Conservation (phyloP, 257 asterid species). For the Paraleonurus japonicus region DNA sequence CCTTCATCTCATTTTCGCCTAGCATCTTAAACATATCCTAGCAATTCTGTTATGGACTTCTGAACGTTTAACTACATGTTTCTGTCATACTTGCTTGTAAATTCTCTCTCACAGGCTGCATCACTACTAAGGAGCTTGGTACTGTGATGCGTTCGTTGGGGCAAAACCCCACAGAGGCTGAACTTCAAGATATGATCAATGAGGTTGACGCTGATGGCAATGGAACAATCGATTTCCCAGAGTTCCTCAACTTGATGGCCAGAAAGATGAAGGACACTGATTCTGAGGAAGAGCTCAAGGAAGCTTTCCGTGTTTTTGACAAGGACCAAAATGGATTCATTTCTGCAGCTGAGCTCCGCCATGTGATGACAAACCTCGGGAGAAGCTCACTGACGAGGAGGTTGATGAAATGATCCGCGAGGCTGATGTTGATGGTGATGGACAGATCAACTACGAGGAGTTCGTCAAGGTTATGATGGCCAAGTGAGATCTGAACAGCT, state of each 20-base stretch:
- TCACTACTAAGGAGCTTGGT: conserved; percentile 91
- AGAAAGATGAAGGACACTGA: conserved; percentile 89
- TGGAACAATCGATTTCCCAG: conserved; percentile 86
- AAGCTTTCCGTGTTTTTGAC: conserved; percentile 87
- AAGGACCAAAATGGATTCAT: conserved; percentile 88
- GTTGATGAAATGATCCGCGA: conserved; percentile 93
- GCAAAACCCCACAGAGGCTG: conserved; percentile 90
- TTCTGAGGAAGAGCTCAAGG: conserved; percentile 89
- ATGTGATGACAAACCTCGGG: conserved; percentile 90
- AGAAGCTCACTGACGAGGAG: conserved; percentile 88
- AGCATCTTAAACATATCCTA: neutral
- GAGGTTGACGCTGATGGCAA: conserved; percentile 91
- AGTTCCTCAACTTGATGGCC: conserved; percentile 91
- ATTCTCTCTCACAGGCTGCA: conserved; percentile 49
- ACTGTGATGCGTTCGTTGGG: conserved; percentile 86
- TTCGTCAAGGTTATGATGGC: conserved; percentile 97
- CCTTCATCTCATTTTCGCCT: neutral
- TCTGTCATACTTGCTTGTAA: conserved; percentile 9
- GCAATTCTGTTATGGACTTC: neutral
- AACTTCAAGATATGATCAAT: conserved; percentile 85
- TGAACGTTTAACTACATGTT: neutral
- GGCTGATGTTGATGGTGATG: conserved; percentile 91
- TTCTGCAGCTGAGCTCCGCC: conserved; percentile 89
- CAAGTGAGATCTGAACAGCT: conserved; percentile 48
- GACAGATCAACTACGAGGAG: conserved; percentile 90